These are phyloP conservation scores for Solanum virginianum DNA, from an alignment of 257 asterid species.

Conservation along the genomic window DNA sequence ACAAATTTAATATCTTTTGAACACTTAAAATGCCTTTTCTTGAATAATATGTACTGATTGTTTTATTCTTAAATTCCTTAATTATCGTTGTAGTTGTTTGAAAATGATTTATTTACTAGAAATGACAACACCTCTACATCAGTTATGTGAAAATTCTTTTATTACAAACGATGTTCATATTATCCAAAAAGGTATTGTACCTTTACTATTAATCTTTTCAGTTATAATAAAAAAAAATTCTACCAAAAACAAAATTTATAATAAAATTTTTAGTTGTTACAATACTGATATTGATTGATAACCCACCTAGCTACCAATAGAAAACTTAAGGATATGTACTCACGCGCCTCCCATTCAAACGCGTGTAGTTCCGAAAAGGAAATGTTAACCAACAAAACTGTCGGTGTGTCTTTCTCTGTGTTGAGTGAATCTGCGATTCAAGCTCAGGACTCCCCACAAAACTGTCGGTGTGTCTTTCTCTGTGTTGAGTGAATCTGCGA, in stretches of 20 bases:
- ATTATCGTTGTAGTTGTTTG: background rate
- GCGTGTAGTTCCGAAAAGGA: background rate
- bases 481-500: background rate
- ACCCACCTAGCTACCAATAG: background rate
- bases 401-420: background rate
- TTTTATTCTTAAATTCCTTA: background rate
- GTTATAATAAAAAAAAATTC: too few relatives aligned
- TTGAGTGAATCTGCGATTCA: background rate
- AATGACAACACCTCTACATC: background rate
- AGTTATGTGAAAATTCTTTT: background rate
- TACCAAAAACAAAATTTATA: background rate
- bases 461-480: slow-evolving; percentile 3
- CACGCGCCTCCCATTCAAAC: background rate
- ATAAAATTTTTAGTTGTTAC: background rate
- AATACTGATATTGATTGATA: background rate
- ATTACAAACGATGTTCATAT: background rate
- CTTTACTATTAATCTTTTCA: too few relatives aligned
- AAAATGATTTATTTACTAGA: background rate
- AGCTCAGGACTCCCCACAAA: background rate
- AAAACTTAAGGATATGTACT: background rate
- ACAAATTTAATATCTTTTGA: too few relatives aligned
- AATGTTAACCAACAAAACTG: slow-evolving; percentile 1
- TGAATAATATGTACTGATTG: background rate
- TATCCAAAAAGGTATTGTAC: too few relatives aligned
- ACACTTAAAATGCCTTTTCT: too few relatives aligned